Evolutionary conservation across 1,284 basidiomycete species (phyloP), one percentile per base, ranked within the genome.

Genomic region (Volvariella volvacea): DNA sequence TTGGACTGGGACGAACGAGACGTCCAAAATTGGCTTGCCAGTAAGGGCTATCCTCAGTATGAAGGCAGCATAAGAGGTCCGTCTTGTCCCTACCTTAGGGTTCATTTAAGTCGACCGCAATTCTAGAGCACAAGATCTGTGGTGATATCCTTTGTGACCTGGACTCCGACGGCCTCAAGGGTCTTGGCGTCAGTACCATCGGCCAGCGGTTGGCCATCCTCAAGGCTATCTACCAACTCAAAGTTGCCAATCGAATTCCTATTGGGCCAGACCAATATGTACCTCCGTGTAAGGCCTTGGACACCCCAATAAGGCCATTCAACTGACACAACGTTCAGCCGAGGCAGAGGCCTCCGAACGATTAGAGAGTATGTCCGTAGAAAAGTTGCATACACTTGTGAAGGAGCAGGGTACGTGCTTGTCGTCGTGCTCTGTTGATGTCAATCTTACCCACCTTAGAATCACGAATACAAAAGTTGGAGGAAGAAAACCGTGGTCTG

Each of bases 151-250:
- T 97, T 14, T 80, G 85, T 49, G 71, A 88, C 54, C 74, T 96
- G 36, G 88, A 92, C 61, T 76, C 82, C 39, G 88, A 92, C 36
- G 66, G 79, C 2, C 76, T 97, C 51, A 90, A 88, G 63, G 83
- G 88, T 44, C 70, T 96, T 47, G 93, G 93, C 4, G 78, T 97
- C 39, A 59, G 77, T 16, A 89, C 85, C 30, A 78, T 96, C 51
- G 92, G 93, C 6, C 92, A 95, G 65, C 73, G 93, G 39, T 67
- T 97, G 17, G 74, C 86, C 25, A 90, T 97, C 50, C 78, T 97
- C 56, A 92, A 92, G 62, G 83, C 87, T 40, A 82, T 96, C 47
- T 96, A 94, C 67, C 80, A 83, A 49, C 70, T 90, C 53, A 97
- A 97, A 64, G 67, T 92, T 42, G 80, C 80, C 1, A 78, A 93